Conservation (phyloP, 805 yeast genomes). For the Candida coleopterorum region DNA sequence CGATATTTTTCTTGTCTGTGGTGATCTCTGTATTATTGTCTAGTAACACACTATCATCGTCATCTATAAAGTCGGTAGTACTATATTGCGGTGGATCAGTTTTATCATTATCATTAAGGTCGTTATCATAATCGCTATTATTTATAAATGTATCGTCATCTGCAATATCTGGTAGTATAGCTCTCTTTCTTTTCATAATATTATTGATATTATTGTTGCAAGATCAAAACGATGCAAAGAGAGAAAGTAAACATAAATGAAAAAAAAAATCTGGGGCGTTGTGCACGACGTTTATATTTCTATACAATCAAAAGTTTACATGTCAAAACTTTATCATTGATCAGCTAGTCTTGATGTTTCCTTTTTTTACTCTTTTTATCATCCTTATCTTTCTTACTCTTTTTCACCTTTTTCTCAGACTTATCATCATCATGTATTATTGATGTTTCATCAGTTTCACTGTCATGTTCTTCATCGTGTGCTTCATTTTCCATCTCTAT, state of each 20-base stretch:
- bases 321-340: no score
- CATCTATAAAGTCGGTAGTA: not conserved
- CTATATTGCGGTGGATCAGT: not conserved
- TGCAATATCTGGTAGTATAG: conserved; percentile 10
- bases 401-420: conserved; percentile 21
- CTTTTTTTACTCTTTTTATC: conserved; percentile 5
- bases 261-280: conserved; percentile 5
- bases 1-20: no score
- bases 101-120: not conserved
- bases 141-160: conserved; percentile 30
- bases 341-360: conserved; percentile 3
- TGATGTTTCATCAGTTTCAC: conserved; percentile 13
- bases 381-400: conserved; percentile 20
- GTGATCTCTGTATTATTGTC: no score
- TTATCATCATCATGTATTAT: conserved; percentile 15
- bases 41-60: conserved; percentile 2
- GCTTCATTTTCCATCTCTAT: conserved; percentile 14
- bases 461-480: conserved; percentile 12
- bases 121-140: conserved; percentile 32
- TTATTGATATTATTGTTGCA: not conserved
- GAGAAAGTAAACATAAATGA: conserved; percentile 2
- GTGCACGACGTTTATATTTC: conserved; percentile 2
- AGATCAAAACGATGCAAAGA: conserved; percentile 1
- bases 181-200: conserved; percentile 9
- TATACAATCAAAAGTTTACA: no score